These are phyloP conservation scores for Linnemannia zychae DNA, from an alignment of 192 early-diverging fungal species.

Conservation along the genomic window DNA sequence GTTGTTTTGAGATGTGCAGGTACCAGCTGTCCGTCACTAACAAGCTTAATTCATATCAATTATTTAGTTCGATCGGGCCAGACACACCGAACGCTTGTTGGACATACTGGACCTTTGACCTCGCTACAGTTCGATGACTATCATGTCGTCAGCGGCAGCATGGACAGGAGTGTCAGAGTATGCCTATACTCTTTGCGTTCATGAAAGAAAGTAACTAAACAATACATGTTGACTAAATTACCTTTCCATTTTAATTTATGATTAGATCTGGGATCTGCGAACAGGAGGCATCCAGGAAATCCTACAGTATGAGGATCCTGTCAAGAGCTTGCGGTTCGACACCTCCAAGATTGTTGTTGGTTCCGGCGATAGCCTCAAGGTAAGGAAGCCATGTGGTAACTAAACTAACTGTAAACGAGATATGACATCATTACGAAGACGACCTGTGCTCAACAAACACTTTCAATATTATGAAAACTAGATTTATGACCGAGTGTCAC, in stretches of 20 bases:
- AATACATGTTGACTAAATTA: neutral
- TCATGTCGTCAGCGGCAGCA: constrained; percentile 78
- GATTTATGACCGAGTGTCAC: constrained; percentile 71
- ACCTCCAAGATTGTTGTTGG: constrained; percentile 68
- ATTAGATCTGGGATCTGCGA: constrained; percentile 82
- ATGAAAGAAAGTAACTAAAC: neutral
- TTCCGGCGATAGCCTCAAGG: constrained; percentile 60
- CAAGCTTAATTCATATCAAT: neutral
- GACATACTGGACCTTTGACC: constrained; percentile 74
- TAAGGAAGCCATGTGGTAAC: constrained; percentile 28
- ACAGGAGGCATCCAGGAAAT: constrained; percentile 74
- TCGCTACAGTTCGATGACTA: constrained; percentile 77
- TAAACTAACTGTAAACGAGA: neutral
- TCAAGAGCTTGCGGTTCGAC: constrained; percentile 68
- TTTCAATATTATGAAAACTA: constrained; percentile 23
- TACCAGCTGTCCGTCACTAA: neutral
- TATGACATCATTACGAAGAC: neutral
- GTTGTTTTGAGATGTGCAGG: neutral
- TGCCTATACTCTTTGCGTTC: neutral
- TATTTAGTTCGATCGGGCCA: constrained; percentile 75
- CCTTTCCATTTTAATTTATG: neutral
- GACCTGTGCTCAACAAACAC: neutral
- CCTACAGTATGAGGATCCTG: constrained; percentile 65
- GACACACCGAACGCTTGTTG: constrained; percentile 76
- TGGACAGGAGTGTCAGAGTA: constrained; percentile 73